phyloP scores from a whole-genome alignment of 2,329 filamentous ascomycete species.

The Aspergillus neotritici region DNA sequence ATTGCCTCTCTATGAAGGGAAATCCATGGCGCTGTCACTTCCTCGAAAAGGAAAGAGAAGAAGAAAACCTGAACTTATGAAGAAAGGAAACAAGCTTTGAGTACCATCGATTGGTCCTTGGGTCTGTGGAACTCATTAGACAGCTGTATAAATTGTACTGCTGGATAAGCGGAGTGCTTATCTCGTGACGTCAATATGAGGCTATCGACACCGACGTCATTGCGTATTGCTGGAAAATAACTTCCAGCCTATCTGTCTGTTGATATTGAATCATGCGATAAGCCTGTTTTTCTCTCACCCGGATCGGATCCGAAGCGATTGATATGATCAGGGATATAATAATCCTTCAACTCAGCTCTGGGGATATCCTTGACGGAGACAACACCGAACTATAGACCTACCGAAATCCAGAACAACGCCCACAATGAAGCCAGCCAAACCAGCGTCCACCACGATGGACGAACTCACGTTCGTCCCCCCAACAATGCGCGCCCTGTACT shows the following conservation, averaged over 20 bases:
- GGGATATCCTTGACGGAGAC: not conserved
- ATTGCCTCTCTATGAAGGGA: slow-evolving; percentile 26
- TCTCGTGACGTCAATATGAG: slow-evolving; percentile 19
- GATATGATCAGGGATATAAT: too few species aligned
- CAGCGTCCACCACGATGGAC: slow-evolving; percentile 26
- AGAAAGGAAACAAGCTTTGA: not conserved
- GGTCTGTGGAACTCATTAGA: not conserved
- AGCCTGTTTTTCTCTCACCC: too few species aligned
- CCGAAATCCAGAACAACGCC: not conserved
- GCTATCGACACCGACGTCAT: not conserved
- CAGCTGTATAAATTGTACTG: not conserved
- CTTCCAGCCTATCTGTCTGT: too few species aligned
- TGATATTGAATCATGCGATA: too few species aligned
- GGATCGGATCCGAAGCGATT: too few species aligned
- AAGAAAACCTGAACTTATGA: too few species aligned
- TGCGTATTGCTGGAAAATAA: too few species aligned
- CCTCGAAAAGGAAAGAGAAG: not conserved
- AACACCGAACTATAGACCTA: slow-evolving; percentile 7
- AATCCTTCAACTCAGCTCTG: too few species aligned
- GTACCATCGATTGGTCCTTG: too few species aligned
- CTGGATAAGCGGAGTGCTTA: too few species aligned
- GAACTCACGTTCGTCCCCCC: slow-evolving; percentile 32
- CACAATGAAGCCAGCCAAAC: slow-evolving; percentile 18
- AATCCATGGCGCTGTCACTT: not conserved
- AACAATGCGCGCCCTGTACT: slow-evolving; percentile 37